Conservation (phyloP, 768 basidiomycete species). For the Macrolepiota fuliginosa region DNA sequence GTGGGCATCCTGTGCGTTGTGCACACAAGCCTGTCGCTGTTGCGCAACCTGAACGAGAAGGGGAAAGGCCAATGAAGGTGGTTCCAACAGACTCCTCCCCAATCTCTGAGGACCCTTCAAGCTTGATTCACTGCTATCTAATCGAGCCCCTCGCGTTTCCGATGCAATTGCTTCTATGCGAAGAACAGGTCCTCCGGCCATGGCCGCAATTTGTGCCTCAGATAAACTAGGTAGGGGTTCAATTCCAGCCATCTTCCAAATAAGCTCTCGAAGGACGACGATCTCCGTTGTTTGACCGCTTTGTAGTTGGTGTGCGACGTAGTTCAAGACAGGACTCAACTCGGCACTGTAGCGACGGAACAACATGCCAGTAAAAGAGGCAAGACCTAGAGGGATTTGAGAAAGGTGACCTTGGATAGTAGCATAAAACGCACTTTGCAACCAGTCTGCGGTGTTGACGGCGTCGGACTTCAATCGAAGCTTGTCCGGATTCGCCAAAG, state of each 20-base stretch:
- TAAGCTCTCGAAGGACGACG: constrained; percentile 87
- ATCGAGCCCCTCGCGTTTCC: constrained; percentile 65
- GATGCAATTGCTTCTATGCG: constrained; percentile 90
- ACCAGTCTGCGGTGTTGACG: constrained; percentile 87
- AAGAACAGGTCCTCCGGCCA: constrained; percentile 87
- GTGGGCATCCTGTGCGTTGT: constrained; percentile 68
- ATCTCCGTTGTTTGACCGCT: constrained; percentile 84
- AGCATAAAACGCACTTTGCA: constrained; percentile 69
- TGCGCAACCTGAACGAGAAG: constrained; percentile 91
- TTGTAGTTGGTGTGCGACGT: constrained; percentile 88
- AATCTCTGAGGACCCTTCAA: constrained; percentile 68
- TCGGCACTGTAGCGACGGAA: constrained; percentile 86
- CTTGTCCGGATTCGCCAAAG: constrained; percentile 79
- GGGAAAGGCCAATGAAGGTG: constrained; percentile 70
- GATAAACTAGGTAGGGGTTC: constrained; percentile 88
- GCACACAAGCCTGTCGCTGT: constrained; percentile 84
- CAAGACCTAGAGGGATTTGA: constrained; percentile 58
- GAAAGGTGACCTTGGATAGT: not conserved
- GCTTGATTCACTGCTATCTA: constrained; percentile 62
- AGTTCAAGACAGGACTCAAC: constrained; percentile 80
- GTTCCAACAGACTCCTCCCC: constrained; percentile 63
- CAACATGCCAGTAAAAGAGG: constrained; percentile 91
- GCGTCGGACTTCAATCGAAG: constrained; percentile 88
- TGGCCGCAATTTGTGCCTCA: constrained; percentile 83
- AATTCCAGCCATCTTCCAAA: constrained; percentile 94